phyloP scores from a whole-genome alignment of 2,329 filamentous ascomycete genomes.

The Penicillium sp. region DNA sequence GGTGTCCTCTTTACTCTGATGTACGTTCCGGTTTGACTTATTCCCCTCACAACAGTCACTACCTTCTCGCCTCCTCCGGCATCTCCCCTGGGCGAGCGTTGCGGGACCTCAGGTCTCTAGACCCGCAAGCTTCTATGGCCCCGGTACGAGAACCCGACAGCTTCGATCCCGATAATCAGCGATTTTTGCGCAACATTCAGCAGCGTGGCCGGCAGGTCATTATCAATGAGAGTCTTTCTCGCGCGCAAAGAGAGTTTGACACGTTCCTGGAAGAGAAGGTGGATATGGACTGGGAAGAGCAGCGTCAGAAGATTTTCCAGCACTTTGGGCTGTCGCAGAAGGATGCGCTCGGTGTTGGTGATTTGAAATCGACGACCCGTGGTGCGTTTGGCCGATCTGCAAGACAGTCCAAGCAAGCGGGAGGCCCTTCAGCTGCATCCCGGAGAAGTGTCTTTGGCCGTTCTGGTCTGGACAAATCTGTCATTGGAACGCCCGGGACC shows the following conservation, averaged over 20 bases:
- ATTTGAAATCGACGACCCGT: constrained; percentile 40
- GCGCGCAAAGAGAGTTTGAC: constrained; percentile 90
- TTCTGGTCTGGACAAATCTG: constrained; percentile 75
- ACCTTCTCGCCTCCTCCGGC: constrained; percentile 88
- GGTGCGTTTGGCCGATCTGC: constrained; percentile 55
- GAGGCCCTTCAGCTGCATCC: constrained; percentile 39
- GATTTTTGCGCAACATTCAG: constrained; percentile 82
- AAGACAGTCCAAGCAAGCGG: constrained; percentile 42
- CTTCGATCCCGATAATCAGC: constrained; percentile 60
- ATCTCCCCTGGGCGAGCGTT: constrained; percentile 84
- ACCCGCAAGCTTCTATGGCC: constrained; percentile 62
- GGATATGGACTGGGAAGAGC: constrained; percentile 92
- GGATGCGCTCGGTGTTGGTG: constrained; percentile 42
- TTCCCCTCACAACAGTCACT: constrained; percentile 63
- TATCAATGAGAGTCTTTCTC: constrained; percentile 86
- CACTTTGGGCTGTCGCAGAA: constrained; percentile 82
- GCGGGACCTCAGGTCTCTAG: constrained; percentile 81
- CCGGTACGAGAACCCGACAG: constrained; percentile 40
- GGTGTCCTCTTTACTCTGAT: background rate
- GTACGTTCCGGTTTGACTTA: background rate
- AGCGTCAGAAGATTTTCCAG: constrained; percentile 89
- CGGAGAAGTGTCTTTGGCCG: constrained; percentile 65
- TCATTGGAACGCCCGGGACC: constrained; percentile 77
- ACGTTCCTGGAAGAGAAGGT: constrained; percentile 92
- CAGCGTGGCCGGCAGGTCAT: constrained; percentile 89